Percentiles rank a stretch among this genome's conserved stretches.
Evolutionary conservation across 2,329 filamentous ascomycete species (phyloP).

Genomic region (Botrytis cinerea): DNA sequence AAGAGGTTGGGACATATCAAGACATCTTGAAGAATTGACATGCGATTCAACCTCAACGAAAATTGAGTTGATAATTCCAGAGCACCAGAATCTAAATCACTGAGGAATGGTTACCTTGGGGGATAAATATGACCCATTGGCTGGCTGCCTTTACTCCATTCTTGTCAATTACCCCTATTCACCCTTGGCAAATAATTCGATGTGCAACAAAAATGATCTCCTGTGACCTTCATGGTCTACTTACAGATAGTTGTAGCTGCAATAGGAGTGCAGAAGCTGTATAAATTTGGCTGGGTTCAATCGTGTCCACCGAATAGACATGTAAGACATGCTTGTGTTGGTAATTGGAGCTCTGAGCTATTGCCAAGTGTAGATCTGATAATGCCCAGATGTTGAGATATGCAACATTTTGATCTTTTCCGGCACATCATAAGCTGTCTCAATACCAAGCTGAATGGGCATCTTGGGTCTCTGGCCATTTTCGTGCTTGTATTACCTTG

Average conservation of each 20-base stretch:
- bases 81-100: background rate
- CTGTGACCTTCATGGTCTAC: background rate
- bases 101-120: background rate
- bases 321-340: background rate
- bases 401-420: conserved; percentile 12
- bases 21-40: conserved; percentile 3
- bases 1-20: background rate
- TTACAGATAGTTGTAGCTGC: background rate
- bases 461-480: background rate
- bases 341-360: background rate
- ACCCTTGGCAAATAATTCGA: background rate
- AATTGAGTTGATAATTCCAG: background rate
- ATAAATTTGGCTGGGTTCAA: background rate
- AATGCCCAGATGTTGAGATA: conserved; percentile 12
- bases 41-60: conserved; percentile 7
- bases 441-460: background rate
- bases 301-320: background rate
- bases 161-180: background rate
- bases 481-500: background rate
- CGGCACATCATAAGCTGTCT: background rate
- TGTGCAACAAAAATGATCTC: background rate
- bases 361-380: conserved; percentile 3
- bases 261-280: background rate
- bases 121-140: background rate
- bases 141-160: background rate